Evolutionary conservation across 2,329 filamentous ascomycete species (phyloP), one percentile per base, ranked within the genome.

Genomic region (Pseudocercospora vitis): DNA sequence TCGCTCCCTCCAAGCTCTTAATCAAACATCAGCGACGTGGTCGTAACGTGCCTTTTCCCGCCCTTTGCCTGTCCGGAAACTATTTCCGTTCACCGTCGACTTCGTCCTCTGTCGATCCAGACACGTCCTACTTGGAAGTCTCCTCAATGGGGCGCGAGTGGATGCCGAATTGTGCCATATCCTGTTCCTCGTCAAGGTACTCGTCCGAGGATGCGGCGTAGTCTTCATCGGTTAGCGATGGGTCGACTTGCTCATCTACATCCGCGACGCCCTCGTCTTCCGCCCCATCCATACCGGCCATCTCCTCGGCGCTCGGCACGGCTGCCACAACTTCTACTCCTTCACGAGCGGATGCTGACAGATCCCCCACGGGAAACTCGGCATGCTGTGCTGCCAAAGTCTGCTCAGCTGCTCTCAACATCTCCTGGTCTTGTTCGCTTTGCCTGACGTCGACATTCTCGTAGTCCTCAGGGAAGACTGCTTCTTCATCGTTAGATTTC

Each of bases 101-200:
- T n/a, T n/a, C n/a, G n/a, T n/a, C n/a, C n/a, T n/a, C n/a, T n/a
- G n/a, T n/a, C n/a, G n/a, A n/a, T n/a, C n/a, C n/a, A n/a, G n/a
- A n/a, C n/a, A n/a, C n/a, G n/a, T n/a, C n/a, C n/a, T n/a, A n/a
- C n/a, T n/a, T n/a, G n/a, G n/a, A n/a, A n/a, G n/a, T n/a, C n/a
- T 9, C 12, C 31, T 40, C 3, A 21, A 28, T 26, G 21, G 42
- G 26, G 4, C 16, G 33, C 7, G 35, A 21, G 12, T 33, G 33
- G 12, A 48, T 42, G 28, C 57, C 57, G 23, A 60, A 62, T 37
- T 62, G 59, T 9, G 52, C 52, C 9, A 57, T 37, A 19, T 58
- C 59, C 48, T 56, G 56, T 7, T 42, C 50, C 8, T 35, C 44
- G 24, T 24, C 33, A 16, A 39, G 8, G 6, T 26, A 8, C 8